These are phyloP conservation scores for Claviceps maximensis DNA, from an alignment of 2,329 filamentous ascomycete species.

Conservation along the genomic window DNA sequence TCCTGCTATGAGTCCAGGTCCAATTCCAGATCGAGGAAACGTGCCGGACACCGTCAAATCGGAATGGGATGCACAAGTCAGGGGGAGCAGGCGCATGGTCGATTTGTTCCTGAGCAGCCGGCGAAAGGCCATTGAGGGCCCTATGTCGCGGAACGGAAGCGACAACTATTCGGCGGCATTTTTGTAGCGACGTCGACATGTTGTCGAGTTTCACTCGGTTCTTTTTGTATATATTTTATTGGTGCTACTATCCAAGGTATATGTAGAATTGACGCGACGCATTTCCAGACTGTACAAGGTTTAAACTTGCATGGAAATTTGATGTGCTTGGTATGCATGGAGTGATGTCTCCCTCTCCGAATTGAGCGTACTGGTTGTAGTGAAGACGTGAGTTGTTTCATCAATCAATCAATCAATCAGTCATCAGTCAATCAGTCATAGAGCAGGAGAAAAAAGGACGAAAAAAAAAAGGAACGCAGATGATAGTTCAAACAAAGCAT, in stretches of 20 bases:
- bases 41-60: conserved; percentile 1
- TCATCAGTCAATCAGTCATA: too few relatives aligned
- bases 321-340: not conserved
- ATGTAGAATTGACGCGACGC: not conserved
- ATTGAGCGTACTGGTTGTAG: too few relatives aligned
- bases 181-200: conserved; percentile 12
- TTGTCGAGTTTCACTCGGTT: not conserved
- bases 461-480: not conserved
- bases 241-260: not conserved
- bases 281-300: not conserved
- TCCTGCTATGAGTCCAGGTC: not conserved
- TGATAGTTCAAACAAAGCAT: not conserved
- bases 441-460: not conserved
- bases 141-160: conserved; percentile 11
- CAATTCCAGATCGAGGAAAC: not conserved
- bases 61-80: conserved; percentile 19
- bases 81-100: conserved; percentile 39
- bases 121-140: conserved; percentile 27
- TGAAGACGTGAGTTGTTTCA: too few relatives aligned
- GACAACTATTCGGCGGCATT: conserved; percentile 20
- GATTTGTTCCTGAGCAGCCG: conserved; percentile 40
- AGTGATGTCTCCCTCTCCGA: too few relatives aligned
- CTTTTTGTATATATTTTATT: conserved; percentile 2
- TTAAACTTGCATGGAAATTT: too few relatives aligned
- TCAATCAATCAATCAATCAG: too few relatives aligned